These are phyloP conservation scores for Pseudonectria foliicola DNA, from an alignment of 2,329 filamentous ascomycete genomes.

Conservation along the genomic window DNA sequence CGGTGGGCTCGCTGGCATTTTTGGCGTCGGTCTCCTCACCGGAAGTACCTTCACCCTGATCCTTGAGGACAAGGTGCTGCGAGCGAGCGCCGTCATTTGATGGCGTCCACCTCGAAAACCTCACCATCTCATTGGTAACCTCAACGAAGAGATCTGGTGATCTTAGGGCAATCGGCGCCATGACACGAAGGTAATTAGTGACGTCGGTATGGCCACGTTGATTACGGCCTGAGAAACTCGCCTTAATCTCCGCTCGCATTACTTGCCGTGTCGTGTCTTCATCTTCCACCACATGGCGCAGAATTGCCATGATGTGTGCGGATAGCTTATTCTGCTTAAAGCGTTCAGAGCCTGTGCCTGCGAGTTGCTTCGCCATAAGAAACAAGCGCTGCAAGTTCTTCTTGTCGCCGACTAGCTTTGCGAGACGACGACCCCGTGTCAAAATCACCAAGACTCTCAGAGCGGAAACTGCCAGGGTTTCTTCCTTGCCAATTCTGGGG, in stretches of 20 bases:
- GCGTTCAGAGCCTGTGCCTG: conserved; percentile 67
- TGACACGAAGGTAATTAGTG: conserved; percentile 63
- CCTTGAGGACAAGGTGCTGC: conserved; percentile 36
- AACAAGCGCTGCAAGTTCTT: conserved; percentile 85
- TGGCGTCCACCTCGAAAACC: conserved; percentile 56
- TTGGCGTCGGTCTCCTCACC: conserved; percentile 9
- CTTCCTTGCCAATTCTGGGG: conserved; percentile 80
- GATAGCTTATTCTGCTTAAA: conserved; percentile 51
- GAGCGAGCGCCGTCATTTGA: conserved; percentile 26
- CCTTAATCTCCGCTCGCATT: conserved; percentile 81
- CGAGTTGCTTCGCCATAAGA: conserved; percentile 89
- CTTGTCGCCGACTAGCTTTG: conserved; percentile 73
- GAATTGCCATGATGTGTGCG: conserved; percentile 69
- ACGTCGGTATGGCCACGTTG: conserved; percentile 57
- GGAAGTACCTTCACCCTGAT: conserved; percentile 17
- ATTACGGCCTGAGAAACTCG: conserved; percentile 59
- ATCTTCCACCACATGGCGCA: conserved; percentile 92
- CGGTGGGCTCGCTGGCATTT: conserved; percentile 7
- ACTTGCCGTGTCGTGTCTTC: conserved; percentile 84
- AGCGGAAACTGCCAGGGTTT: conserved; percentile 74
- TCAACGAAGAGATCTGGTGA: conserved; percentile 82
- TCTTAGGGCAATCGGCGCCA: conserved; percentile 74
- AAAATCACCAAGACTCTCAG: conserved; percentile 80
- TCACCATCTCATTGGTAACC: conserved; percentile 76
- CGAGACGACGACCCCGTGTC: conserved; percentile 70